phyloP scores from a whole-genome alignment of 2,329 filamentous ascomycete species.

The Xylariaceae sp. region DNA sequence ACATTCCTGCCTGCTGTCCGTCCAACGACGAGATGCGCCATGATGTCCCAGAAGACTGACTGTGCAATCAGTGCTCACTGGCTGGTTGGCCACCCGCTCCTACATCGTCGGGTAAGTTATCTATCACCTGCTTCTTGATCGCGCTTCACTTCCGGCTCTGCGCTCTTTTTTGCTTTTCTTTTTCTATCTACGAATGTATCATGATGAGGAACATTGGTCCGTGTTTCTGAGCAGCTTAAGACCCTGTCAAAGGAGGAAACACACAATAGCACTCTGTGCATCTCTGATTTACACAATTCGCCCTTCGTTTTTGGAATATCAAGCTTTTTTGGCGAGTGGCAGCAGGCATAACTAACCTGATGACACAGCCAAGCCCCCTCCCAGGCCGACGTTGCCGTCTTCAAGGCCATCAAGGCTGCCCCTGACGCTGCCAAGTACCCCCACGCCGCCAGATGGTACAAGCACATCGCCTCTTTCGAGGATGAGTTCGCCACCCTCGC shows the following conservation, averaged over 20 bases:
- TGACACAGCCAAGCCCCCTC: slow-evolving; percentile 55
- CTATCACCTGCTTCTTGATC: background rate
- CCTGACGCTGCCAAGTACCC: slow-evolving; percentile 86
- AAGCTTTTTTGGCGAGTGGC: background rate
- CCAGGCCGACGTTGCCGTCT: slow-evolving; percentile 93
- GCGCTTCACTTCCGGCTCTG: background rate
- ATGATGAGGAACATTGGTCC: slow-evolving; percentile 76
- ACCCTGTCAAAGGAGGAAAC: slow-evolving; percentile 55
- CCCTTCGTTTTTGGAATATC: background rate
- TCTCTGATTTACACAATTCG: slow-evolving; percentile 30
- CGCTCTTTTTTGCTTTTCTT: slow-evolving; percentile 18
- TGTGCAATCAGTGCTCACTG: slow-evolving; percentile 44
- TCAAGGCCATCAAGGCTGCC: slow-evolving; percentile 74
- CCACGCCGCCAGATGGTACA: slow-evolving; percentile 95
- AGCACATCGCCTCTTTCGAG: slow-evolving; percentile 92
- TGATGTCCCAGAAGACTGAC: slow-evolving; percentile 11
- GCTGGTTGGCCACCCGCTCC: slow-evolving; percentile 59
- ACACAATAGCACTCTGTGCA: slow-evolving; percentile 35
- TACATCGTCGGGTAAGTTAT: slow-evolving; percentile 66
- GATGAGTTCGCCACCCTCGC: slow-evolving; percentile 85
- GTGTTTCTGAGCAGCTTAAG: slow-evolving; percentile 77
- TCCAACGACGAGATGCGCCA: slow-evolving; percentile 5
- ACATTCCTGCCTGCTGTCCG: slow-evolving; percentile 2
- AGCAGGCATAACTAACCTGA: slow-evolving; percentile 19
- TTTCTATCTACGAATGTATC: slow-evolving; percentile 14